A percentile compares a stretch with the other conserved stretches of the same genome.
Evolutionary conservation across 768 basidiomycete species (phyloP).

Genomic region (Cubamyces lactineus): DNA sequence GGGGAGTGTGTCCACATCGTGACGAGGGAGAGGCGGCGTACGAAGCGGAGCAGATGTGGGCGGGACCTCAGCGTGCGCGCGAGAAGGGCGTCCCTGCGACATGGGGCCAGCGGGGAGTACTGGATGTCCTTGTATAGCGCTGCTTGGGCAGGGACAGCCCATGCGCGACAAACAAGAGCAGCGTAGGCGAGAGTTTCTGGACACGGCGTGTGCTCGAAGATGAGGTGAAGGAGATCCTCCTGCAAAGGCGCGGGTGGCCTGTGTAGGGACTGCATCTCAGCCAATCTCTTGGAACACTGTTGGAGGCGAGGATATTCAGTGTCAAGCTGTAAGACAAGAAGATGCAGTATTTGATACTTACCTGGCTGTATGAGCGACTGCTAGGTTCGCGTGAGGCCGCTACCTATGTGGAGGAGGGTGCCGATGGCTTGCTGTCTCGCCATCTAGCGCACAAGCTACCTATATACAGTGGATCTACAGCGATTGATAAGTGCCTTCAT

Average conservation of each 20-base stretch:
- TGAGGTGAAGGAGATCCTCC: slow-evolving; percentile 8
- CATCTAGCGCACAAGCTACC: too few species aligned
- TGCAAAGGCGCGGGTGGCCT: slow-evolving; percentile 1
- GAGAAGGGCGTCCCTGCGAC: slow-evolving; percentile 4
- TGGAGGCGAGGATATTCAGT: neutral
- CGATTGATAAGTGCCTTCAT: too few species aligned
- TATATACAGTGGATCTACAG: too few species aligned
- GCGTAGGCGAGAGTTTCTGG: neutral
- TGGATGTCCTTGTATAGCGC: slow-evolving; percentile 15
- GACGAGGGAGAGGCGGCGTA: slow-evolving; percentile 11
- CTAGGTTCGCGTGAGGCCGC: too few species aligned
- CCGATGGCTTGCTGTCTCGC: too few species aligned
- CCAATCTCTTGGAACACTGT: neutral
- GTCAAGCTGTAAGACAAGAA: too few species aligned
- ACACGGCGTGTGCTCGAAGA: slow-evolving; percentile 5
- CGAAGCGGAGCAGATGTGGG: slow-evolving; percentile 10
- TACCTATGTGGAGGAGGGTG: too few species aligned
- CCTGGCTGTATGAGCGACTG: too few species aligned
- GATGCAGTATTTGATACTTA: too few species aligned
- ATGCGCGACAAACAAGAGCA: slow-evolving; percentile 6
- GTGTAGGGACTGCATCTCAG: neutral
- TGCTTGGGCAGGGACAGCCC: slow-evolving; percentile 7
- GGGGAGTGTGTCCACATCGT: slow-evolving; percentile 19
- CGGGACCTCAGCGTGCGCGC: slow-evolving; percentile 16
- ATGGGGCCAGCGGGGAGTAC: slow-evolving; percentile 4